These are phyloP conservation scores for Aureobasidium sp. DNA, from an alignment of 2,329 filamentous ascomycete species.

Conservation along the genomic window DNA sequence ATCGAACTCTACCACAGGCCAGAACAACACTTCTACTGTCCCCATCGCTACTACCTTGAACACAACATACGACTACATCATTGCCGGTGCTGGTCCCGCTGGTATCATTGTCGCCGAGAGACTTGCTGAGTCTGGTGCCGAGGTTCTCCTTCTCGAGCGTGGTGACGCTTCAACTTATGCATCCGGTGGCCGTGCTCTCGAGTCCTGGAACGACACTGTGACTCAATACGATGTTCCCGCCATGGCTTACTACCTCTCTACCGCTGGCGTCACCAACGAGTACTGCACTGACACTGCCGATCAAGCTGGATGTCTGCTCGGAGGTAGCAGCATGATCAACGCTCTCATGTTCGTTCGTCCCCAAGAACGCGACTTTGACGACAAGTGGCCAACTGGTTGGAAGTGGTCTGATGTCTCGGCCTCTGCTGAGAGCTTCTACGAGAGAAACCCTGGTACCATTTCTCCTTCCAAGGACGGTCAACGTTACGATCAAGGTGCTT, in stretches of 20 bases:
- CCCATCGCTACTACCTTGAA: background rate
- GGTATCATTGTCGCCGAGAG: conserved; percentile 48
- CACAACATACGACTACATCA: conserved; percentile 27
- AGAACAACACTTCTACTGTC: background rate
- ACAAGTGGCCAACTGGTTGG: conserved; percentile 46
- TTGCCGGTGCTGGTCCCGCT: conserved; percentile 47
- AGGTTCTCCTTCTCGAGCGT: conserved; percentile 47
- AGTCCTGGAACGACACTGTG: conserved; percentile 31
- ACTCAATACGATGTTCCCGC: conserved; percentile 35
- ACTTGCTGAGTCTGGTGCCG: conserved; percentile 46
- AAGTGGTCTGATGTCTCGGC: conserved; percentile 43
- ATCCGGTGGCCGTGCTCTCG: conserved; percentile 1
- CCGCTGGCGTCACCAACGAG: conserved; percentile 16
- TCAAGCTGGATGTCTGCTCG: conserved; percentile 41
- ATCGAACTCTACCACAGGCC: background rate
- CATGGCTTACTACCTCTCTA: conserved; percentile 29
- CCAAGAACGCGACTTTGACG: conserved; percentile 47
- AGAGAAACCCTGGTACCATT: conserved; percentile 39
- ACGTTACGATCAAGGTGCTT: conserved; percentile 44
- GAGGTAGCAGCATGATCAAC: conserved; percentile 49
- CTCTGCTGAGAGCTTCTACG: conserved; percentile 41
- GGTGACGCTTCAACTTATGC: conserved; percentile 36
- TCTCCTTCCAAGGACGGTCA: conserved; percentile 40
- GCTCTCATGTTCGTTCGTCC: conserved; percentile 50
- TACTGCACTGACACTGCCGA: conserved; percentile 25